These are phyloP conservation scores for Pseudogymnoascus sp. DNA, from an alignment of 2,329 filamentous ascomycete species.

Conservation along the genomic window DNA sequence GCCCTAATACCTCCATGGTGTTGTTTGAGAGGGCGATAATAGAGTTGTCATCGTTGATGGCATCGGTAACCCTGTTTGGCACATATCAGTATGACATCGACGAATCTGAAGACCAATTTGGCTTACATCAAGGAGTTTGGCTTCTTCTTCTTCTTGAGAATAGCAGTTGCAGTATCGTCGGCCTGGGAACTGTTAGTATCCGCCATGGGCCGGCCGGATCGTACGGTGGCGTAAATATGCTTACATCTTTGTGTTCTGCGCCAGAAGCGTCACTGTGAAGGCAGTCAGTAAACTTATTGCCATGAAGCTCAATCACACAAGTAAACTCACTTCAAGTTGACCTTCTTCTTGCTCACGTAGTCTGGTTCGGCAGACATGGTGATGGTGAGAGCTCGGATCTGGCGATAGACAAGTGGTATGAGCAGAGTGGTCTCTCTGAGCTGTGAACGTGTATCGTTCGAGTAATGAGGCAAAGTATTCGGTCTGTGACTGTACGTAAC, in stretches of 20 bases:
- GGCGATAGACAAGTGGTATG: constrained; percentile 13
- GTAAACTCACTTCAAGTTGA: constrained; percentile 65
- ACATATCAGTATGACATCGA: constrained; percentile 20
- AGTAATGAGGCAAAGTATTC: not conserved
- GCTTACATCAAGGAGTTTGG: constrained; percentile 94
- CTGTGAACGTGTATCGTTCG: not conserved
- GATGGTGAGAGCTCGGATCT: constrained; percentile 22
- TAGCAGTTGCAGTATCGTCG: constrained; percentile 89
- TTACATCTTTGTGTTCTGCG: constrained; percentile 76
- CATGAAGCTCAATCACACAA: not conserved
- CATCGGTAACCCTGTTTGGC: constrained; percentile 82
- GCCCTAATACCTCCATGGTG: constrained; percentile 96
- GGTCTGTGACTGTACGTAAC: constrained; percentile 8
- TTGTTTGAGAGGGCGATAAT: constrained; percentile 97
- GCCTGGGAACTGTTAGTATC: constrained; percentile 48
- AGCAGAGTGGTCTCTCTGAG: not conserved
- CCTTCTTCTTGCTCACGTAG: constrained; percentile 66
- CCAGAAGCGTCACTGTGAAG: constrained; percentile 73
- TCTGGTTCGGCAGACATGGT: constrained; percentile 66
- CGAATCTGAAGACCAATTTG: constrained; percentile 18
- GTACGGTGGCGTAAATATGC: constrained; percentile 29
- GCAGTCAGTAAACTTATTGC: constrained; percentile 32
- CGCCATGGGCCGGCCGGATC: constrained; percentile 20
- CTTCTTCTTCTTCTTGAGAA: constrained; percentile 99
- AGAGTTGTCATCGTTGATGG: constrained; percentile 98